A percentile compares a stretch with the other conserved stretches of the same genome.
Conservation (phyloP, 2,329 filamentous ascomycete species). For the Exophiala aquamarina region DNA sequence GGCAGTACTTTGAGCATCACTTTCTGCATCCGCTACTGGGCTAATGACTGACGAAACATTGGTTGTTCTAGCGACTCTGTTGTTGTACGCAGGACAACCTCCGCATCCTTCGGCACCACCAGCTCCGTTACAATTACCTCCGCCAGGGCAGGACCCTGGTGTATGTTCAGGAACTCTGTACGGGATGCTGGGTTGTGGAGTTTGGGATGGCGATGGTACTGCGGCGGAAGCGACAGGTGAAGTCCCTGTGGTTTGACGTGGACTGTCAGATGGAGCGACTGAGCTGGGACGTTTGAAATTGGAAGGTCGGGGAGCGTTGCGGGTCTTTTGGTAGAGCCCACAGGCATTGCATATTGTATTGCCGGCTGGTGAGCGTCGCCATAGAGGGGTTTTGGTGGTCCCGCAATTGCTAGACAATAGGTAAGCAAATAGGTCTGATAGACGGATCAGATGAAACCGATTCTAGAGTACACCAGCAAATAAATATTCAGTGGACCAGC, state of each 20-base stretch:
- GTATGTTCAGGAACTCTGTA: conserved; percentile 36
- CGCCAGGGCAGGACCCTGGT: conserved; percentile 89
- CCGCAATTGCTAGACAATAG: conserved; percentile 75
- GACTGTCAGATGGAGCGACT: conserved; percentile 29
- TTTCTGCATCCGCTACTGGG: conserved; percentile 1
- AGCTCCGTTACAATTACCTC: conserved; percentile 92
- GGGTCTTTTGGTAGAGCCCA: conserved; percentile 88
- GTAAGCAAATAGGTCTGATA: too few species aligned
- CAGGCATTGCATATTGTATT: conserved; percentile 98
- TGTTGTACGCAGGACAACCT: conserved; percentile 96
- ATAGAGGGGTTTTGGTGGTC: conserved; percentile 89
- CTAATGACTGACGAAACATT: conserved; percentile 12
- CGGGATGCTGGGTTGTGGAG: conserved; percentile 14
- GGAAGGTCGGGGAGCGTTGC: conserved; percentile 86
- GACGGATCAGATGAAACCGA: too few species aligned
- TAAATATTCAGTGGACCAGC: too few species aligned
- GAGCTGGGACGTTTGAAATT: conserved; percentile 74
- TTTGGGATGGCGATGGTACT: conserved; percentile 34
- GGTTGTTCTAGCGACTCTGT: conserved; percentile 67
- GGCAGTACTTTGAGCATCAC: conserved; percentile 9
- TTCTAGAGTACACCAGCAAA: too few species aligned
- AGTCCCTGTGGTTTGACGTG: conserved; percentile 17
- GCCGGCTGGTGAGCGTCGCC: conserved; percentile 89
- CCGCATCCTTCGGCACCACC: conserved; percentile 93
- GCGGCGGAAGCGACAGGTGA: conserved; percentile 21